These are phyloP conservation scores for Penicillium polonicum DNA, from an alignment of 2,329 filamentous ascomycete genomes.

Conservation along the genomic window DNA sequence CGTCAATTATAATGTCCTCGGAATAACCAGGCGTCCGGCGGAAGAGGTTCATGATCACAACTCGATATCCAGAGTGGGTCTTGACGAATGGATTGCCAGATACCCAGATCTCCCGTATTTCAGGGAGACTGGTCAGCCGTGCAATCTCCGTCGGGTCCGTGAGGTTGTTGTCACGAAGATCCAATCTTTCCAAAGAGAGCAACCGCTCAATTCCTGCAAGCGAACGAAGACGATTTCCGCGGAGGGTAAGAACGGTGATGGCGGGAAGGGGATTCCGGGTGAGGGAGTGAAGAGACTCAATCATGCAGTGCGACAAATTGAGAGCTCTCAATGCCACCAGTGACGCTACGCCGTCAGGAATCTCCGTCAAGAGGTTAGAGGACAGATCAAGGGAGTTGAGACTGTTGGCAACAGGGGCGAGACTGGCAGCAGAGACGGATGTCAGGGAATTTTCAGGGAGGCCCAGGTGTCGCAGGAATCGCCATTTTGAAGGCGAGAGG, in stretches of 20 bases:
- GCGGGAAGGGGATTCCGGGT: constrained; percentile 80
- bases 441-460: constrained; percentile 89
- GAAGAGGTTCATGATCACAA: constrained; percentile 95
- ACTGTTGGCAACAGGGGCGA: constrained; percentile 80
- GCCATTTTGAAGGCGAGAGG: constrained; percentile 86
- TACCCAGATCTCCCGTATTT: constrained; percentile 90
- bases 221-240: constrained; percentile 81
- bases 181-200: constrained; percentile 82
- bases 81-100: constrained; percentile 88
- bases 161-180: constrained; percentile 85
- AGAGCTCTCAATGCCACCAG: constrained; percentile 85
- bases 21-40: constrained; percentile 83
- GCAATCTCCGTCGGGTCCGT: constrained; percentile 90
- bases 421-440: constrained; percentile 69
- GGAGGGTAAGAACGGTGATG: constrained; percentile 87
- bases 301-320: constrained; percentile 97
- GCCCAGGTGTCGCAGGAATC: constrained; percentile 87
- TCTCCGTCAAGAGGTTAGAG: constrained; percentile 87
- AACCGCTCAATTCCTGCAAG: constrained; percentile 88
- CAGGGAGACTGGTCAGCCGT: constrained; percentile 82
- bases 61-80: constrained; percentile 78
- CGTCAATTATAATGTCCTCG: constrained; percentile 87
- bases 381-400: constrained; percentile 91
- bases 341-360: constrained; percentile 84
- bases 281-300: constrained; percentile 86